Evolutionary conservation across 805 yeast genomes (phyloP), one percentile per base, ranked within the genome.

Genomic region (Candida corydali): DNA sequence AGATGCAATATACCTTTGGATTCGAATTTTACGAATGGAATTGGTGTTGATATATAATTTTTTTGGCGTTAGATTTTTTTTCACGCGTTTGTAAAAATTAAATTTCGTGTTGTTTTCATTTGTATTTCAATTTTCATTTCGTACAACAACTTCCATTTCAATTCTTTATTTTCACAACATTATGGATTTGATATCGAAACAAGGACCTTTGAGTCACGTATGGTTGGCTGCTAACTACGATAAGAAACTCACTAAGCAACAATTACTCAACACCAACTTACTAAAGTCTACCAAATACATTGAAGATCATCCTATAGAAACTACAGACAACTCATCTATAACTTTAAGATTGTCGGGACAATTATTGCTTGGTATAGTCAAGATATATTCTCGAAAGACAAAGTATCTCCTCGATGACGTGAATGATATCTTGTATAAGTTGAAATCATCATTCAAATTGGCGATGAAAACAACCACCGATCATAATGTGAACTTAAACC

Each of bases 221-320:
- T 88, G 96, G 96, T 69, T 88, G 32, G 96, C 96, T 8, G 91
- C 96, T 15, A 88, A 86, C 54, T 73, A 88, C 60, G 95, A 88
- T 48, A 77, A 78, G 49, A 82, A 80, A 46, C 72, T 86, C 23
- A 73, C 88, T 29, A 82, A 82, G 49, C 77, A 76, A 36, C 91
- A 85, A 52, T 67, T 82, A 30, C 65, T 86, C 33, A 80, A 75
- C 48, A 82, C 96, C 10, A 76, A 84, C 48, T 80, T 89, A 40
- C 54, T 74, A 10, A 73, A 78, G 41, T 81, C 71, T 1, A 59
- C 72, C 7, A 46, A 46, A 31, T 48, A 42, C 6, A 71, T 42
- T 17, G 31, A 32, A 14, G 33, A 31, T 19, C 41, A 33, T 12
- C 29, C 16, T 17, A 19, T 6, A 35, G 41, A 26, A 37, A 38